These are phyloP conservation scores for Saprolegnia diclina DNA, from an alignment of 352 stramenopile species.

Conservation along the genomic window DNA sequence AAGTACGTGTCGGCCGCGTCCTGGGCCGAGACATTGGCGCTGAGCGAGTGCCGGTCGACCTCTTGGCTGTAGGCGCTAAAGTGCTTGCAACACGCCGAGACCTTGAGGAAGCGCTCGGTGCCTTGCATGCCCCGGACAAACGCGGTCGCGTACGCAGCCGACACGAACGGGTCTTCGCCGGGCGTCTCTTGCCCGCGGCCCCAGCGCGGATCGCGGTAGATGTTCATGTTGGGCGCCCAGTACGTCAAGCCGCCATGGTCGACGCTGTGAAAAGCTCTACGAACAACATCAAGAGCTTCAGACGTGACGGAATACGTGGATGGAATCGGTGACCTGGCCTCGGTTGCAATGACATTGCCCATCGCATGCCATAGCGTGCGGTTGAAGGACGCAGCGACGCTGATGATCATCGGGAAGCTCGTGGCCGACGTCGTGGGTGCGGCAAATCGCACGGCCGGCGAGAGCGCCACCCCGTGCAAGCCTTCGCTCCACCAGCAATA, in stretches of 20 bases:
- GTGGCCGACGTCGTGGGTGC: conserved; percentile 69
- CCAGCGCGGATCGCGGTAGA: conserved; percentile 92
- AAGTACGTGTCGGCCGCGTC: conserved; percentile 93
- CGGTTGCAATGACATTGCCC: conserved; percentile 73
- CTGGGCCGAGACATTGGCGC: conserved; percentile 82
- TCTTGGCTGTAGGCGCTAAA: conserved; percentile 90
- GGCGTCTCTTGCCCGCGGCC: conserved; percentile 90
- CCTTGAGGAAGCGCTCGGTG: conserved; percentile 60
- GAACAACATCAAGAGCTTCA: too few species aligned
- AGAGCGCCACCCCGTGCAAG: conserved; percentile 88
- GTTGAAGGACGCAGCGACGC: conserved; percentile 87
- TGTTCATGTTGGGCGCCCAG: conserved; percentile 95
- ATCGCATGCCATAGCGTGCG: conserved; percentile 67
- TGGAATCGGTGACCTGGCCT: conserved; percentile 64
- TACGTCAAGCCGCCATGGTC: conserved; percentile 85
- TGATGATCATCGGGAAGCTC: conserved; percentile 87
- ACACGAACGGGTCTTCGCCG: conserved; percentile 91
- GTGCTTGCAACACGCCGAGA: conserved; percentile 91
- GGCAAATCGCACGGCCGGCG: conserved; percentile 64
- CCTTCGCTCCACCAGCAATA: conserved; percentile 94
- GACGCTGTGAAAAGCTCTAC: conserved; percentile 66
- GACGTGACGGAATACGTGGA: too few species aligned
- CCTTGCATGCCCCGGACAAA: conserved; percentile 89
- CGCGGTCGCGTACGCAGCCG: conserved; percentile 81
- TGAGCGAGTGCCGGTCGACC: conserved; percentile 79